A percentile compares a stretch with the other conserved stretches of the same genome.
Evolutionary conservation across 176 grass and related monocot species (phyloP).

Genomic region (Leersia perrieri): DNA sequence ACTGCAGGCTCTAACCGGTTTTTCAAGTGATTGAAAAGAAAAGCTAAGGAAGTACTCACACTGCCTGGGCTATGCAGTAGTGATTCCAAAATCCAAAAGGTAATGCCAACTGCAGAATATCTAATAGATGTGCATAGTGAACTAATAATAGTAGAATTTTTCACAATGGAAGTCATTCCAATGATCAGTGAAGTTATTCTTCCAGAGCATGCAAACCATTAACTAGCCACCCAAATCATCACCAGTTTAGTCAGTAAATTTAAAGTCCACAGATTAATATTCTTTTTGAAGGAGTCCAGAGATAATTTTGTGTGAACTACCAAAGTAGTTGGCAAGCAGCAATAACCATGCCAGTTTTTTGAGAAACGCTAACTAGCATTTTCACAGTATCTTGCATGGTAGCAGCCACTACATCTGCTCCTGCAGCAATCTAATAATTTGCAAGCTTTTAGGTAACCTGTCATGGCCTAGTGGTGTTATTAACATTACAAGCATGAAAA

Average conservation of each 20-base stretch:
- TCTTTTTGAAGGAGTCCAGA: too few relatives aligned
- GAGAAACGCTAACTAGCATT: too few relatives aligned
- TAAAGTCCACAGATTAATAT: not conserved
- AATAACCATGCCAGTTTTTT: not conserved
- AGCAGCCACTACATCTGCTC: not conserved
- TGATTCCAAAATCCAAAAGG: not conserved
- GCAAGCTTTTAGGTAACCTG: not conserved
- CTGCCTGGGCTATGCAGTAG: not conserved
- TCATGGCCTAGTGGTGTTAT: not conserved
- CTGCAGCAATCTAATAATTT: not conserved
- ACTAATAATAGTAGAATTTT: slow-evolving; percentile 17
- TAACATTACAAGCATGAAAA: slow-evolving; percentile 14
- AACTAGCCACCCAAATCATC: slow-evolving; percentile 1
- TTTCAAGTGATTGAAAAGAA: slow-evolving; percentile 10
- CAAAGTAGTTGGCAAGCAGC: not conserved
- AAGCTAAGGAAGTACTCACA: not conserved
- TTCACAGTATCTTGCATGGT: too few relatives aligned
- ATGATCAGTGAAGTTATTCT: slow-evolving; percentile 6
- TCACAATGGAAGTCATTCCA: not conserved
- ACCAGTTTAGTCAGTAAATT: not conserved
- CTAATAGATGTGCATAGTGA: not conserved
- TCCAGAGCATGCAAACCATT: not conserved
- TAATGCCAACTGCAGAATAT: slow-evolving; percentile 7
- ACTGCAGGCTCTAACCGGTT: not conserved
- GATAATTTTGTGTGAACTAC: slow-evolving; percentile 7